Evolutionary conservation across 108 stramenopile genomes (phyloP).

Genomic region (Nitzschia sp.): DNA sequence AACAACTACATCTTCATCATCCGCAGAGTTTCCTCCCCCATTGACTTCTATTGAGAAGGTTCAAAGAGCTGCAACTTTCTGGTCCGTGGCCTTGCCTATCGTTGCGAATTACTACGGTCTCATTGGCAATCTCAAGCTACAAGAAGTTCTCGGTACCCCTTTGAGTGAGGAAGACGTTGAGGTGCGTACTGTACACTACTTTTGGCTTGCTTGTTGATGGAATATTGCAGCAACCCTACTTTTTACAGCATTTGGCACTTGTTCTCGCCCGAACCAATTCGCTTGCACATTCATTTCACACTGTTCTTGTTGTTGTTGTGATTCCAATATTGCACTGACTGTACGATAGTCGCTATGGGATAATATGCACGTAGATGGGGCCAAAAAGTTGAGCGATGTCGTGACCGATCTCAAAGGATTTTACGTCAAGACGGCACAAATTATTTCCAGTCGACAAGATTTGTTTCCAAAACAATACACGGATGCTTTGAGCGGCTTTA

Average conservation of each 20-base stretch:
- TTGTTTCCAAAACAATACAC: conserved; percentile 93
- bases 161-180: conserved; percentile 65
- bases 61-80: conserved; percentile 78
- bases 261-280: not conserved
- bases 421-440: conserved; percentile 88
- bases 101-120: conserved; percentile 76
- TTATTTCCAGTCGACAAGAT: conserved; percentile 79
- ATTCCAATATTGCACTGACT: no score
- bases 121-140: conserved; percentile 57
- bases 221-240: no score
- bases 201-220: not conserved
- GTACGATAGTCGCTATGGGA: conserved; percentile 52
- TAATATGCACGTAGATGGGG: conserved; percentile 75
- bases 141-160: conserved; percentile 56
- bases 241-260: no score
- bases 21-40: conserved; percentile 76
- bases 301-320: no score
- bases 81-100: conserved; percentile 76
- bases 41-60: conserved; percentile 61
- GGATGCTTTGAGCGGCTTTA: conserved; percentile 70
- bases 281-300: not conserved
- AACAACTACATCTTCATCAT: not conserved
- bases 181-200: conserved; percentile 25
- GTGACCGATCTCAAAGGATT: conserved; percentile 92
- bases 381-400: conserved; percentile 59